Evolutionary conservation across 2,329 filamentous ascomycete species (phyloP).

Genomic region (Trichoderma citrinoviride): DNA sequence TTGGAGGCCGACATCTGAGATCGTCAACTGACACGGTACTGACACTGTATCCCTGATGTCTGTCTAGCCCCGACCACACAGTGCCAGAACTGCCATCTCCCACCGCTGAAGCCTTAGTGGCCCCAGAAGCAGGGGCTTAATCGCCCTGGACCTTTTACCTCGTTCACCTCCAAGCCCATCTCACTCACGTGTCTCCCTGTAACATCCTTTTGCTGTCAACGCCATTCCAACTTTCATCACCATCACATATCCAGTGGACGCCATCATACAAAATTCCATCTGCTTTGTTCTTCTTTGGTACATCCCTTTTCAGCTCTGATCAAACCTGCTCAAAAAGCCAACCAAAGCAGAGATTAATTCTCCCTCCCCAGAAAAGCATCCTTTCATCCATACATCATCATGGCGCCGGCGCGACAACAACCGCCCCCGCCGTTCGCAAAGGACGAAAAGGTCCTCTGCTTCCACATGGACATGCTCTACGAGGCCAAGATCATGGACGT

Average conservation of each 20-base stretch:
- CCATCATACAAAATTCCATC: background rate
- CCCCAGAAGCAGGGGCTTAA: background rate
- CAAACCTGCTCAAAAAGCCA: background rate
- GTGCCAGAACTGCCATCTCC: background rate
- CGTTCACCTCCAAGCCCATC: slow-evolving; percentile 8
- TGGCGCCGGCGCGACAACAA: slow-evolving; percentile 45
- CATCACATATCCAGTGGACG: background rate
- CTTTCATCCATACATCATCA: slow-evolving; percentile 25
- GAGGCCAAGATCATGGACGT: slow-evolving; percentile 93
- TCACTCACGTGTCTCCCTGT: slow-evolving; percentile 20
- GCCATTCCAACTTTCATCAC: background rate
- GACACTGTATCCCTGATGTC: no score
- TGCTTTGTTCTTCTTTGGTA: background rate
- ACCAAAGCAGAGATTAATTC: background rate
- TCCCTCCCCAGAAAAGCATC: background rate
- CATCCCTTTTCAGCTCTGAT: no score
- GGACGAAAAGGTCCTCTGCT: slow-evolving; percentile 94
- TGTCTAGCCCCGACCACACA: background rate
- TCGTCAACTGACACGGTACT: no score
- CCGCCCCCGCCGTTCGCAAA: slow-evolving; percentile 55
- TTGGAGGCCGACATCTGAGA: no score
- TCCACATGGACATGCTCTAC: slow-evolving; percentile 95
- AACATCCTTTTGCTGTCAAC: background rate
- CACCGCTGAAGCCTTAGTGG: background rate
- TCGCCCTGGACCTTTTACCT: slow-evolving; percentile 4